A percentile compares a stretch with the other conserved stretches of the same genome.
These are phyloP conservation scores for Penicillium manginii DNA, from an alignment of 495 filamentous ascomycete species.

Conservation along the genomic window DNA sequence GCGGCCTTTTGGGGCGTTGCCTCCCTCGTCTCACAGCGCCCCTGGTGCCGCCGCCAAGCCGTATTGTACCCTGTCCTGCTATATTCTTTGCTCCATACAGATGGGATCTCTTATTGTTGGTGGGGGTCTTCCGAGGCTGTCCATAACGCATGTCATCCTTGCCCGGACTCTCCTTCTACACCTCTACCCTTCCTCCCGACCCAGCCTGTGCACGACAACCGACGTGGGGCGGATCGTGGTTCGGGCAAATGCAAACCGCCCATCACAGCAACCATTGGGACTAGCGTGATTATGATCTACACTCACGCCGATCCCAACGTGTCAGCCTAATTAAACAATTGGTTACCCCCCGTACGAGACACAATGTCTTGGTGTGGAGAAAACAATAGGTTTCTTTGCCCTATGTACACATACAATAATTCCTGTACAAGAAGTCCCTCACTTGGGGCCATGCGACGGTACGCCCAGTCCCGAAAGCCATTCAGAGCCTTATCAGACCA, in stretches of 20 bases:
- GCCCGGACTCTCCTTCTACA: neutral
- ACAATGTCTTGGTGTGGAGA: neutral
- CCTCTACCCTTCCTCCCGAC: neutral
- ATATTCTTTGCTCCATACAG: neutral
- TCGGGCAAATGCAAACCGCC: neutral
- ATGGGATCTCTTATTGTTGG: neutral
- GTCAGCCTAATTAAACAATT: conserved; percentile 9
- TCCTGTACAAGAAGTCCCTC: neutral
- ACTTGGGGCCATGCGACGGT: neutral
- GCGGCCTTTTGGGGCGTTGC: conserved; percentile 10
- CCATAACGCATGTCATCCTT: neutral
- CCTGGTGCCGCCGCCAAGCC: conserved; percentile 27
- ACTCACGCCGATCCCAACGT: conserved; percentile 5
- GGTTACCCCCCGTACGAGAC: neutral
- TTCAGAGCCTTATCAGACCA: neutral
- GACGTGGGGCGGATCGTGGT: conserved; percentile 2
- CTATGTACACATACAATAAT: conserved; percentile 7
- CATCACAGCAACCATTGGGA: neutral
- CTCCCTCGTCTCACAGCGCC: conserved; percentile 26
- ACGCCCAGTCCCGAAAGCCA: conserved; percentile 9
- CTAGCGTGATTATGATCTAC: conserved; percentile 23
- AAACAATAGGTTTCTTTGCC: neutral
- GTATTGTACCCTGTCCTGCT: neutral
- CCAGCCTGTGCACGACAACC: neutral
- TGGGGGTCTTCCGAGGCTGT: neutral